Evolutionary conservation across 768 basidiomycete species (phyloP).

Genomic region (Austroboletus festivus): DNA sequence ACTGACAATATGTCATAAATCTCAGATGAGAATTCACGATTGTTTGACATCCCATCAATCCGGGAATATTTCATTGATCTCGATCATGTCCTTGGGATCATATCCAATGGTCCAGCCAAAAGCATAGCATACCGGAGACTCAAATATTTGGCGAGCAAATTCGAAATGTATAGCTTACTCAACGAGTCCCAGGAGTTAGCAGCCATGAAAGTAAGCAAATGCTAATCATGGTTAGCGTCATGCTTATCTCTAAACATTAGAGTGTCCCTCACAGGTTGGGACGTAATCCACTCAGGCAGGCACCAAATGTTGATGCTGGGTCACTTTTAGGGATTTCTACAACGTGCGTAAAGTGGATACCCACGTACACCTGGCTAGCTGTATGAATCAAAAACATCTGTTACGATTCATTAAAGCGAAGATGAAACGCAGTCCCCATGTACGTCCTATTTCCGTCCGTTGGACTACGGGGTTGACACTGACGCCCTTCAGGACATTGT

Average conservation of each 20-base stretch:
- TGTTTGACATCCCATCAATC: slow-evolving; percentile 78
- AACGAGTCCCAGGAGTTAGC: slow-evolving; percentile 93
- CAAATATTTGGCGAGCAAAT: slow-evolving; percentile 90
- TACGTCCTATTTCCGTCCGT: slow-evolving; percentile 30
- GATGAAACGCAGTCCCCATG: slow-evolving; percentile 85
- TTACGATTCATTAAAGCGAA: slow-evolving; percentile 98
- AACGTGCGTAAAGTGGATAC: slow-evolving; percentile 98
- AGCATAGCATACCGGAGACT: slow-evolving; percentile 90
- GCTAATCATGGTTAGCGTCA: not conserved
- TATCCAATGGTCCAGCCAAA: slow-evolving; percentile 94
- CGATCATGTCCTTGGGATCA: slow-evolving; percentile 86
- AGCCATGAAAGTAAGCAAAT: slow-evolving; percentile 83
- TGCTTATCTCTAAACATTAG: slow-evolving; percentile 12
- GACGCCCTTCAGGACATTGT: slow-evolving; percentile 77
- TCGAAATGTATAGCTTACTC: slow-evolving; percentile 86
- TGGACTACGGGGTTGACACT: not conserved
- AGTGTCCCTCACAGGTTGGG: slow-evolving; percentile 33
- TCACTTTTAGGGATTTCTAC: slow-evolving; percentile 83
- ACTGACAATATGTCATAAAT: slow-evolving; percentile 8
- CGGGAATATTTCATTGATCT: slow-evolving; percentile 96
- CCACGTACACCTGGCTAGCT: slow-evolving; percentile 97
- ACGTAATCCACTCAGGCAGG: not conserved
- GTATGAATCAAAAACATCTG: slow-evolving; percentile 99
- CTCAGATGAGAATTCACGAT: slow-evolving; percentile 49
- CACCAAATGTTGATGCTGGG: slow-evolving; percentile 4